Percentiles rank a stretch among this genome's conserved stretches.
phyloP scores from a whole-genome alignment of 1,284 basidiomycete genomes.

The Inonotus hispidus region DNA sequence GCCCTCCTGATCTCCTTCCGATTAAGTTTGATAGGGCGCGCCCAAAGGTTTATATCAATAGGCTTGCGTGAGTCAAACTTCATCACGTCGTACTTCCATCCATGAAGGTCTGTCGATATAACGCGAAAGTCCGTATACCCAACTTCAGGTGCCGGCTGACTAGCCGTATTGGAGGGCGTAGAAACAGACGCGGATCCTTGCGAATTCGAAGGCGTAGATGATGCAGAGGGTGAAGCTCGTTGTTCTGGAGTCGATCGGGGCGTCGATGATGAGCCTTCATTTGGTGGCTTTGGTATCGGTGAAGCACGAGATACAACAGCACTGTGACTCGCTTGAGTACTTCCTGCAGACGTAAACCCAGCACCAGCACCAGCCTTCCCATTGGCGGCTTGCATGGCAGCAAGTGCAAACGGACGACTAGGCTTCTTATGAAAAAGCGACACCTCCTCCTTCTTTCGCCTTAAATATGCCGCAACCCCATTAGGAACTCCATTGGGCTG shows the following conservation, averaged over 20 bases:
- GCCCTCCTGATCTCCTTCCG: constrained; percentile 69
- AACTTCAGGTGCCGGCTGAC: background rate
- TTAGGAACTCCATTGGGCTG: background rate
- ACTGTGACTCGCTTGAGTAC: background rate
- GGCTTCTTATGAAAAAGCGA: constrained; percentile 18
- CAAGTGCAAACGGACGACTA: constrained; percentile 11
- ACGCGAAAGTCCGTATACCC: constrained; percentile 63
- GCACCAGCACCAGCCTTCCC: background rate
- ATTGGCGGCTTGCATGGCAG: constrained; percentile 10
- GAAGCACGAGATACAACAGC: background rate
- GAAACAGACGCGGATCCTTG: background rate
- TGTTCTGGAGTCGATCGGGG: background rate
- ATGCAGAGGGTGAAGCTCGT: background rate
- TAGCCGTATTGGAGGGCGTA: background rate
- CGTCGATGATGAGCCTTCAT: background rate
- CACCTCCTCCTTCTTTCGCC: constrained; percentile 6
- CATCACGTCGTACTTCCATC: constrained; percentile 84
- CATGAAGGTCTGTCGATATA: constrained; percentile 69
- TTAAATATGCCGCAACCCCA: background rate
- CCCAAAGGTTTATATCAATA: constrained; percentile 61
- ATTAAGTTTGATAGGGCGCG: constrained; percentile 74
- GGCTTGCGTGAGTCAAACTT: constrained; percentile 71
- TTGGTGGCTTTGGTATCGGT: background rate
- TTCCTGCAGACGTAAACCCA: background rate
- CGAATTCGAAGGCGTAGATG: constrained; percentile 5